phyloP scores from a whole-genome alignment of 805 yeast genomes.

The Pichia gijzeniarum region DNA sequence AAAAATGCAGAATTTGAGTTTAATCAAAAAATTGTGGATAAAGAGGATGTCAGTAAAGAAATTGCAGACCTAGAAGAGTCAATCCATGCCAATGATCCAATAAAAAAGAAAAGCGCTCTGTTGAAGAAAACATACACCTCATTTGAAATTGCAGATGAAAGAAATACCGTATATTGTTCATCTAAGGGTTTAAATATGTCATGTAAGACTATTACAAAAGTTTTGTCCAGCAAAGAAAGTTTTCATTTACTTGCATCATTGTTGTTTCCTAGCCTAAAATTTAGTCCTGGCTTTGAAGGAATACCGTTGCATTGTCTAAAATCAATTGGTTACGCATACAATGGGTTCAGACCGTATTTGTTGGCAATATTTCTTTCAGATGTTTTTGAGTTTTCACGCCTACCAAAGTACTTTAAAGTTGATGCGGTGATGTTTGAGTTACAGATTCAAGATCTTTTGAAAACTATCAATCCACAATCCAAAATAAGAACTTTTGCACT shows the following conservation, averaged over 20 bases:
- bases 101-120: neutral
- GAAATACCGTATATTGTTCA: slow-evolving; percentile 2
- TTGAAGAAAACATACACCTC: neutral
- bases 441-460: slow-evolving; percentile 16
- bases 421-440: slow-evolving; percentile 22
- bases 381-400: slow-evolving; percentile 17
- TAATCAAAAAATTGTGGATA: too few relatives aligned
- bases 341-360: slow-evolving; percentile 20
- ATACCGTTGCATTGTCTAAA: slow-evolving; percentile 1
- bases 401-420: slow-evolving; percentile 20
- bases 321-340: slow-evolving; percentile 12
- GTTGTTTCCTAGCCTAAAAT: slow-evolving; percentile 16
- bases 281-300: slow-evolving; percentile 6
- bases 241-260: slow-evolving; percentile 15
- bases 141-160: neutral
- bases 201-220: slow-evolving; percentile 10
- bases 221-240: slow-evolving; percentile 16
- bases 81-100: too few relatives aligned
- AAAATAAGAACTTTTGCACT: neutral
- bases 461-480: neutral
- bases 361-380: slow-evolving; percentile 16
- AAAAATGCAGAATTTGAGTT: too few relatives aligned
- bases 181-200: slow-evolving; percentile 13
- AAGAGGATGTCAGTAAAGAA: too few relatives aligned
- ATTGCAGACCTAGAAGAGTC: too few relatives aligned